Conservation (phyloP, 306 rosid genomes). For the Sicyos baderoa region DNA sequence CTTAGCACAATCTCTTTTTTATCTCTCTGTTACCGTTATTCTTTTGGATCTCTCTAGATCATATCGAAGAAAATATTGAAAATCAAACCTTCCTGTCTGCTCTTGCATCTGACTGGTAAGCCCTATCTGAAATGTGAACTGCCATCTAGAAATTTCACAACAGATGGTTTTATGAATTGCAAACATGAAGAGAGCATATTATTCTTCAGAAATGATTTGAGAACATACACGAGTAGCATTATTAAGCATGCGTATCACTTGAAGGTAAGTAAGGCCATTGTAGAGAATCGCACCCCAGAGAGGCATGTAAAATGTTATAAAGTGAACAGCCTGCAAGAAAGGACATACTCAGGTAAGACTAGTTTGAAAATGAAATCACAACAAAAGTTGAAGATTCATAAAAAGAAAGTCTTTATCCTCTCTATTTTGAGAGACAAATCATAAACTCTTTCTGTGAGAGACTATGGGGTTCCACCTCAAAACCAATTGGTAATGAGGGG, state of each 20-base stretch:
- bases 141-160: slow-evolving; percentile 76
- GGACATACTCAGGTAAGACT: neutral
- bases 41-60: neutral
- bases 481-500: too few relatives aligned
- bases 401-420: neutral
- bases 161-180: slow-evolving; percentile 21
- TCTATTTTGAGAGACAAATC: neutral
- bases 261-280: slow-evolving; percentile 82
- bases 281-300: slow-evolving; percentile 98
- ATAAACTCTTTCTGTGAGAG: too few relatives aligned
- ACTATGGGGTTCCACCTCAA: too few relatives aligned
- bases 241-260: slow-evolving; percentile 96
- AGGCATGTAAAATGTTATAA: slow-evolving; percentile 83
- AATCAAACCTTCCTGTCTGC: slow-evolving; percentile 75
- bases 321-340: slow-evolving; percentile 74
- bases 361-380: slow-evolving; percentile 4
- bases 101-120: slow-evolving; percentile 61
- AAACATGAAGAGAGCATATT: slow-evolving; percentile 13
- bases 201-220: slow-evolving; percentile 13
- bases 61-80: slow-evolving; percentile 14
- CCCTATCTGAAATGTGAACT: slow-evolving; percentile 73
- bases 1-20: neutral
- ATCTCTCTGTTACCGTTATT: neutral
- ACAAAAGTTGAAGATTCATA: neutral
- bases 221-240: slow-evolving; percentile 88